Evolutionary conservation across 106 monocot genomes (phyloP).

Genomic region (Dioscorea dumetorum): DNA sequence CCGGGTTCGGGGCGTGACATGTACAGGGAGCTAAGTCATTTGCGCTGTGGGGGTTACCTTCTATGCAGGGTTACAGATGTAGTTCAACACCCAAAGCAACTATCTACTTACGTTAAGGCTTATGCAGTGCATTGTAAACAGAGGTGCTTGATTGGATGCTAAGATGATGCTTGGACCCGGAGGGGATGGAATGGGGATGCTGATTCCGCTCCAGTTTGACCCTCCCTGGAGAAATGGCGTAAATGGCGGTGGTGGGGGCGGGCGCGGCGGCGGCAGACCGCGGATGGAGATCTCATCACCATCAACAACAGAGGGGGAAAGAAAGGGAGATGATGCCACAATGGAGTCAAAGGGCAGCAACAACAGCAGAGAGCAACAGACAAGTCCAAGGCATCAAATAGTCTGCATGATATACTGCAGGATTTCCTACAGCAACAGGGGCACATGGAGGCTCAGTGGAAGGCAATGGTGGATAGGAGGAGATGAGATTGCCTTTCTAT

Average conservation of each 20-base stretch:
- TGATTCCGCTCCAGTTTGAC: slow-evolving; percentile 14
- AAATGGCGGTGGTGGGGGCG: slow-evolving; percentile 3
- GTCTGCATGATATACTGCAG: slow-evolving; percentile 56
- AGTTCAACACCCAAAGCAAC: too few relatives aligned
- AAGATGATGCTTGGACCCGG: slow-evolving; percentile 26
- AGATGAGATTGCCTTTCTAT: too few relatives aligned
- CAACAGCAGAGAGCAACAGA: slow-evolving; percentile 47
- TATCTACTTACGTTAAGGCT: too few relatives aligned
- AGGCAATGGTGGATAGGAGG: slow-evolving; percentile 67
- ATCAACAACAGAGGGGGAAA: slow-evolving; percentile 3
- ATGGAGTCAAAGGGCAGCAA: slow-evolving; percentile 64
- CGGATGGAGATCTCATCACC: background rate
- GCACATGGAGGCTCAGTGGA: slow-evolving; percentile 67
- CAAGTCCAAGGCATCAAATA: slow-evolving; percentile 19
- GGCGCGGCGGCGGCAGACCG: background rate
- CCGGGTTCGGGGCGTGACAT: too few relatives aligned
- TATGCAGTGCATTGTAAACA: too few relatives aligned
- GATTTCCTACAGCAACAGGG: slow-evolving; percentile 86
- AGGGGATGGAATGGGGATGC: slow-evolving; percentile 18
- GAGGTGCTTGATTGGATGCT: background rate
- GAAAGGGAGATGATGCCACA: slow-evolving; percentile 58
- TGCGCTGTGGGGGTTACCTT: too few relatives aligned
- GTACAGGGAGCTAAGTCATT: too few relatives aligned
- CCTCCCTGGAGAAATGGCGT: too few relatives aligned
- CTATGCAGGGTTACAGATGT: too few relatives aligned